A percentile compares a stretch with the other conserved stretches of the same genome.
phyloP scores from a whole-genome alignment of 805 yeast species.

The Grigorovia jiainica region DNA sequence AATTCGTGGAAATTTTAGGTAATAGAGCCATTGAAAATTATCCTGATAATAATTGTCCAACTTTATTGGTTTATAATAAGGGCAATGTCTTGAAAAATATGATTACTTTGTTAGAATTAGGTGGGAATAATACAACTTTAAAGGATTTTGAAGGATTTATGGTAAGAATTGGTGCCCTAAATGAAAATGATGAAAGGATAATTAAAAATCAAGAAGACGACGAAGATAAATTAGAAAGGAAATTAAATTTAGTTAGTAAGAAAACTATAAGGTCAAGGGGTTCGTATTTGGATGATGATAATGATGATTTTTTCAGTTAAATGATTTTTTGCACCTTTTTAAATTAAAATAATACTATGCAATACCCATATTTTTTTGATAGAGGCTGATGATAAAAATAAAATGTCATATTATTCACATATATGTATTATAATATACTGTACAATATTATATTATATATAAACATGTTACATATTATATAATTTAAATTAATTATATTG shows the following conservation, averaged over 20 bases:
- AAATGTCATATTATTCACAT: no score
- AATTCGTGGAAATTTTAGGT: conserved; percentile 88
- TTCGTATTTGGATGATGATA: conserved; percentile 13
- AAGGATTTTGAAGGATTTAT: conserved; percentile 67
- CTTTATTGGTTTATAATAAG: conserved; percentile 71
- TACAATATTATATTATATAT: no score
- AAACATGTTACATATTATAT: no score
- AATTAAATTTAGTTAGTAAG: conserved; percentile 38
- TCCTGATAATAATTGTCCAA: conserved; percentile 87
- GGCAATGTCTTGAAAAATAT: conserved; percentile 72
- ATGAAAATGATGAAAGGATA: conserved; percentile 58
- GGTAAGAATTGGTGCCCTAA: conserved; percentile 57
- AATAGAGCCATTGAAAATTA: conserved; percentile 85
- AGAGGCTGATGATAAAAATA: no score
- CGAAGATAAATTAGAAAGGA: conserved; percentile 46
- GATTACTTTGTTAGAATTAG: conserved; percentile 70
- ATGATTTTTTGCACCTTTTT: neutral
- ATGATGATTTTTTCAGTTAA: conserved; percentile 44
- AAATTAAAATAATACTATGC: neutral
- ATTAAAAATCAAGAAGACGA: conserved; percentile 50
- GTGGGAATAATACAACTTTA: conserved; percentile 68
- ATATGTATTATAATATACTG: no score
- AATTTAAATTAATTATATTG: conserved; percentile 13
- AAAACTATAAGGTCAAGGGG: conserved; percentile 41
- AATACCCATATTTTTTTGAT: no score